These are phyloP conservation scores for Artemisia tridentata DNA, from an alignment of 129 eudicot genomes.

Conservation along the genomic window DNA sequence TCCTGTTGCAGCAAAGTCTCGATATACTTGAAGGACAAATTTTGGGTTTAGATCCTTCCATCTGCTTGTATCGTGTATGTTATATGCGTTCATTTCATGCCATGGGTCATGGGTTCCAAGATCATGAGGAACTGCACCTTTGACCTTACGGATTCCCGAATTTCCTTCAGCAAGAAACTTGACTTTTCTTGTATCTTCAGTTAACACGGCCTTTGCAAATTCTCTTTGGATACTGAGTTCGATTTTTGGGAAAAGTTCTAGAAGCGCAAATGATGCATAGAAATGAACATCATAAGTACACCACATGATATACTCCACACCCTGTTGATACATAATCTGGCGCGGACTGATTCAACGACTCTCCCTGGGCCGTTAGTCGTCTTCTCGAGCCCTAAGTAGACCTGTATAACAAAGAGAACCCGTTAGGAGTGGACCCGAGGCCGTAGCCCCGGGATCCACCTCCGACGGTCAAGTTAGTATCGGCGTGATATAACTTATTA, in stretches of 20 bases:
- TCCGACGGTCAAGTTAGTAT: no score
- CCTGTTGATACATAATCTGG: no score
- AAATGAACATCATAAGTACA: conserved; percentile 98
- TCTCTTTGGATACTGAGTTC: conserved; percentile 93
- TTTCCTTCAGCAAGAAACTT: conserved; percentile 87
- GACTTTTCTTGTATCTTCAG: conserved; percentile 77
- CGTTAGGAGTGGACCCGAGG: no score
- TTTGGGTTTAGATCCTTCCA: conserved; percentile 97
- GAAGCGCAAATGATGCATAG: conserved; percentile 94
- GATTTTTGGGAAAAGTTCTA: conserved; percentile 83
- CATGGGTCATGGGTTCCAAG: conserved; percentile 98
- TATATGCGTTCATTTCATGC: conserved; percentile 98
- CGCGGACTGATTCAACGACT: no score
- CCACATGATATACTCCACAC: conserved; percentile 98
- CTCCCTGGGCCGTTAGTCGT: no score
- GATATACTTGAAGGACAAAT: conserved; percentile 89
- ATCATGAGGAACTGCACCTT: conserved; percentile 96
- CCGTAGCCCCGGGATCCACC: no score
- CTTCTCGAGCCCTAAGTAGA: no score
- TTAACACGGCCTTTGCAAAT: conserved; percentile 83
- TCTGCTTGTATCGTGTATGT: conserved; percentile 89
- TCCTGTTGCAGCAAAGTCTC: conserved; percentile 88
- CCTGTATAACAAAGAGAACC: no score
- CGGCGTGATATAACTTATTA: no score
- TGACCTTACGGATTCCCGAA: conserved; percentile 81